Conservation (phyloP, 768 basidiomycete genomes). For the Podaxis pistillaris region DNA sequence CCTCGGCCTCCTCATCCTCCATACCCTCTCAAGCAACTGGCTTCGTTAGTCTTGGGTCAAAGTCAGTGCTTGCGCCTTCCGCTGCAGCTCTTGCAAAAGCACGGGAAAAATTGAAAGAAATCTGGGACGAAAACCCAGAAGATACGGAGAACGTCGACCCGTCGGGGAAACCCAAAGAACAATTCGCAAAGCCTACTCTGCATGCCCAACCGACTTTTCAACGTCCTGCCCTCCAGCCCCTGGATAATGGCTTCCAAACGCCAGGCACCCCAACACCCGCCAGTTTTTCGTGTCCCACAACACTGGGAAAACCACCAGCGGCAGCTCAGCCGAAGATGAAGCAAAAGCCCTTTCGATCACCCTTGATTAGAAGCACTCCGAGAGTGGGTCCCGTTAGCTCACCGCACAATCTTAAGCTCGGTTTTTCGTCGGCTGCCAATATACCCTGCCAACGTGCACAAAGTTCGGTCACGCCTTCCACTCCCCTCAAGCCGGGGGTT, state of each 20-base stretch:
- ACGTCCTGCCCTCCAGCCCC: slow-evolving; percentile 34
- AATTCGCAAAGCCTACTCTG: slow-evolving; percentile 19
- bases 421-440: slow-evolving; percentile 22
- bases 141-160: slow-evolving; percentile 23
- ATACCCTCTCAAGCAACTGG: slow-evolving; percentile 10
- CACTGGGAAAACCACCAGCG: slow-evolving; percentile 17
- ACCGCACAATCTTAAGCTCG: slow-evolving; percentile 28
- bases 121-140: slow-evolving; percentile 21
- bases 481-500: slow-evolving; percentile 11
- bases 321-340: slow-evolving; percentile 3
- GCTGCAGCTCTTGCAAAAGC: slow-evolving; percentile 53
- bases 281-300: slow-evolving; percentile 23
- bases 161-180: background rate
- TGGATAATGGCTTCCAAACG: slow-evolving; percentile 34
- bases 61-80: slow-evolving; percentile 43
- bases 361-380: slow-evolving; percentile 30
- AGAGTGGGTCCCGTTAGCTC: slow-evolving; percentile 18
- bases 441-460: slow-evolving; percentile 37
- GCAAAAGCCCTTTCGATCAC: slow-evolving; percentile 47
- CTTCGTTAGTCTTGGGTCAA: slow-evolving; percentile 4
- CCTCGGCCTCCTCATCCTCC: slow-evolving; percentile 16
- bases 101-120: slow-evolving; percentile 44
- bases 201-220: slow-evolving; percentile 23
- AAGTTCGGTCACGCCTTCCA: slow-evolving; percentile 19
- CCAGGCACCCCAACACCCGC: slow-evolving; percentile 42